Base-by-base conservation (phyloP, 2,329 filamentous ascomycete species). In the Neoscytalidium dimidiatum region DNA sequence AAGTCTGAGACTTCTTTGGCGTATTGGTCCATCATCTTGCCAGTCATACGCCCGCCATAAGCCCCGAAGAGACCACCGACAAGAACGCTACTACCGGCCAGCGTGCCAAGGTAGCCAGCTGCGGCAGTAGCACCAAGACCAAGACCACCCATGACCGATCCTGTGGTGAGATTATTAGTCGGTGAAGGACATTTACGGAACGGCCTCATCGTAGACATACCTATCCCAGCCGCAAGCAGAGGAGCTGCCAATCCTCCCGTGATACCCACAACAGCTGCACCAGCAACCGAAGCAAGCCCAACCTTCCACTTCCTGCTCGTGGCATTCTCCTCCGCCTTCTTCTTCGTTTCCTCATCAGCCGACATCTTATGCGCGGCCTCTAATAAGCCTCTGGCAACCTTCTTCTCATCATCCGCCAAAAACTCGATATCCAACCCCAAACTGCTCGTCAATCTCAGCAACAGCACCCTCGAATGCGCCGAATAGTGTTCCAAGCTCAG, bases 1-100 rank as follows among this genome's bases (percentile, higher is more conserved):
- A 97, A 96, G 73, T 98, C 94, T 71, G 92, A 88, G n/a, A 98
- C 89, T 69, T 97, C 92, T 70, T 88, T 88, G 11, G 90, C 86
- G 75, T 96, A 96, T 14, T 89, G 84, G 68, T 97, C 92, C 84
- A 97, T 91, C 83, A 94, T 92, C 74, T 93, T 90, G 61, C 89
- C 88, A 0, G 91, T 91, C 84, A 96, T 94, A 33, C 89, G 87
- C 1, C 90, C 88, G 49, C 92, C 91, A 73, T 96, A 97, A n/a
- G 95, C 92, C 6, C 95, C 95, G 72, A 98, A 97, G 48, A 98
- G 81, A 44, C 90, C 88, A 14, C 94, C 94, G 29, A 97, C 90
- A 48, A 93, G 82, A 17, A 95, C 85, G 4, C 89, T 87, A 67
- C 90, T 95, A 43, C 94, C 89, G 1, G 92, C 91, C 71, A 97